Evolutionary conservation across 345 rosid species (phyloP).

Genomic region (Ceriops tagal): DNA sequence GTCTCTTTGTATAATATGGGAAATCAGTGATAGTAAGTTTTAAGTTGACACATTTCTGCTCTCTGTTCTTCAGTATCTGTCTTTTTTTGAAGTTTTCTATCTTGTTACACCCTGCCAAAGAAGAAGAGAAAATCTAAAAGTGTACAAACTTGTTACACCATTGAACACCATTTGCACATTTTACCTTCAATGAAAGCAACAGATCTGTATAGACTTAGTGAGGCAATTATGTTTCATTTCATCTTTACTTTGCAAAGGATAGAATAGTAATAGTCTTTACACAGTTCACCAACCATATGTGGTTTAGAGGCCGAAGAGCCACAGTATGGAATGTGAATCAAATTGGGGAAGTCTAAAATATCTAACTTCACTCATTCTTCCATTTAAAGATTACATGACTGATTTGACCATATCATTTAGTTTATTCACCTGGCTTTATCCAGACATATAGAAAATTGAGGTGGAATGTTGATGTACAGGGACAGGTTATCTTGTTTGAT

Average conservation of each 20-base stretch:
- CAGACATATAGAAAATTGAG: not conserved
- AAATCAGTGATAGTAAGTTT: not conserved
- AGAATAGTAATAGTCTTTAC: not conserved
- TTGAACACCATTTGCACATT: not conserved
- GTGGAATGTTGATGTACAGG: not conserved
- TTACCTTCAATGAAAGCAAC: not conserved
- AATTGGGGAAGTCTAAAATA: not conserved
- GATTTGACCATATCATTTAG: not conserved
- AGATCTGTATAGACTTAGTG: not conserved
- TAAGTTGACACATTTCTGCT: not conserved
- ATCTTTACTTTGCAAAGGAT: not conserved
- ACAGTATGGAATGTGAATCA: not conserved
- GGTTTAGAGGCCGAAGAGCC: not conserved
- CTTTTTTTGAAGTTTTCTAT: not conserved
- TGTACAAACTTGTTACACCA: not conserved
- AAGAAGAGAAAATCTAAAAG: not conserved
- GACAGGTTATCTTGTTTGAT: not conserved
- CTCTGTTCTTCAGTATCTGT: not conserved
- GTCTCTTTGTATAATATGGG: not conserved
- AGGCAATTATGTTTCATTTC: not conserved
- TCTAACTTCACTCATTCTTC: not conserved
- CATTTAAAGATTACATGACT: not conserved
- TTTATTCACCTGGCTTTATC: not conserved
- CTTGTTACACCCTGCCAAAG: not conserved
- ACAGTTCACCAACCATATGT: not conserved